Conservation (phyloP, 495 filamentous ascomycete species). For the Tetracladium setigerum region DNA sequence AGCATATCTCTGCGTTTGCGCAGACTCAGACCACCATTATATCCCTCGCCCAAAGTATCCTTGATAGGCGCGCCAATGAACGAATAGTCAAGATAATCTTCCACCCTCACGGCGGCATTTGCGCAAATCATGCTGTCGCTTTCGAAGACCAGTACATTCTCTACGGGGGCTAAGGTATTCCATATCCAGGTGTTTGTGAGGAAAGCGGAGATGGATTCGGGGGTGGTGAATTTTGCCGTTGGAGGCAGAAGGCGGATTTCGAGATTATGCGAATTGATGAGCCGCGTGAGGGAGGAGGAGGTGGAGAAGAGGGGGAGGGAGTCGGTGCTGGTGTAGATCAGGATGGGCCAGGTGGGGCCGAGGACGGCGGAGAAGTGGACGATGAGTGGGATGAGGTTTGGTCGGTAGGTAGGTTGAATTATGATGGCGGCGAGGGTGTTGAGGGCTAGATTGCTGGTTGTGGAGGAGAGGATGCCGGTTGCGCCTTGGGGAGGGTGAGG, state of each 20-base stretch:
- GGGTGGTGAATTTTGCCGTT: conserved; percentile 13
- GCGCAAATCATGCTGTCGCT: conserved; percentile 28
- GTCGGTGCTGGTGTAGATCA: conserved; percentile 23
- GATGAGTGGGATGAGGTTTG: conserved; percentile 19
- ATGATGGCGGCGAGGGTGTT: conserved; percentile 17
- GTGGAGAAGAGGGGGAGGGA: conserved; percentile 8
- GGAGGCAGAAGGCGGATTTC: conserved; percentile 14
- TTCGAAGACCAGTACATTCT: conserved; percentile 27
- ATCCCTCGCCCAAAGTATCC: conserved; percentile 13
- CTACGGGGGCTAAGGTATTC: conserved; percentile 22
- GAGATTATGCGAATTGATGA: conserved; percentile 6
- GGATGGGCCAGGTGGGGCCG: conserved; percentile 23
- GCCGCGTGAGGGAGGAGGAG: conserved; percentile 11
- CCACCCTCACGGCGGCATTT: conserved; percentile 19
- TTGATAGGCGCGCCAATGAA: conserved; percentile 24
- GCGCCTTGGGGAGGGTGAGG: background rate
- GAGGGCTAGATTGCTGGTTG: background rate
- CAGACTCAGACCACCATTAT: conserved; percentile 27
- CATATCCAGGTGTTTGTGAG: conserved; percentile 22
- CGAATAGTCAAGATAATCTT: conserved; percentile 28
- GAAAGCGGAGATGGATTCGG: conserved; percentile 7
- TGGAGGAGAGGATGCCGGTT: background rate
- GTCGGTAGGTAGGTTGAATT: conserved; percentile 12
- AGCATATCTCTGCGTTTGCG: conserved; percentile 24
- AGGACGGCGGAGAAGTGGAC: conserved; percentile 26